Percentiles rank a stretch among this genome's conserved stretches.
Conservation (phyloP, 2,329 filamentous ascomycete genomes). For the Aspergillus sp. region DNA sequence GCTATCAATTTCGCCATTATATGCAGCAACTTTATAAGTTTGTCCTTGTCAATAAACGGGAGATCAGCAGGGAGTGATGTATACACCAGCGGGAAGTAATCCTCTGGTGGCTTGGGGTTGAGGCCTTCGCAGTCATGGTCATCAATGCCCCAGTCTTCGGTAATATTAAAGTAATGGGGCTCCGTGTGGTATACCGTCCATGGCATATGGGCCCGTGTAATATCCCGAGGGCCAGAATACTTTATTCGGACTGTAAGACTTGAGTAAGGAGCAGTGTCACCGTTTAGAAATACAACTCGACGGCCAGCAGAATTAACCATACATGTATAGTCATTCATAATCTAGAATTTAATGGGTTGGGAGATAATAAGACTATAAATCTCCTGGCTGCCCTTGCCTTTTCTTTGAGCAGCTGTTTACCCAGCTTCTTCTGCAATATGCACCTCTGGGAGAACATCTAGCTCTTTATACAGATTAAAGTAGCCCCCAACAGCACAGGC, state of each 20-base stretch:
- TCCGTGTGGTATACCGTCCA: accelerated
- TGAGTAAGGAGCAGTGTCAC: slow-evolving; percentile 2
- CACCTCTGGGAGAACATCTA: slow-evolving; percentile 20
- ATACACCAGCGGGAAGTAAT: too few relatives aligned
- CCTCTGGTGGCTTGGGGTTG: too few relatives aligned
- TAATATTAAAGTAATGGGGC: not conserved
- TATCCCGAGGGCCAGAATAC: too few relatives aligned
- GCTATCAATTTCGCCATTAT: slow-evolving; percentile 41
- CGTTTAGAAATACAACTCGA: slow-evolving; percentile 14
- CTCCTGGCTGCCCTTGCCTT: slow-evolving; percentile 6
- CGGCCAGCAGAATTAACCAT: slow-evolving; percentile 12
- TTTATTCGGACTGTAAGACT: too few relatives aligned
- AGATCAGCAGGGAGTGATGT: slow-evolving; percentile 35
- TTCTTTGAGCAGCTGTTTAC: not conserved
- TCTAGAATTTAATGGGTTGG: slow-evolving; percentile 4
- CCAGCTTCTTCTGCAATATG: slow-evolving; percentile 21
- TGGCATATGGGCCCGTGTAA: not conserved
- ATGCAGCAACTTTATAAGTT: slow-evolving; percentile 42
- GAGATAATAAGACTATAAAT: slow-evolving; percentile 20
- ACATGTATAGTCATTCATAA: slow-evolving; percentile 21
- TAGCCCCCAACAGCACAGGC: slow-evolving; percentile 23
- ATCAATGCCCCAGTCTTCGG: not conserved
- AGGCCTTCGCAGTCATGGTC: slow-evolving; percentile 5
- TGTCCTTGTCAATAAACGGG: slow-evolving; percentile 38
- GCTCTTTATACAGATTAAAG: slow-evolving; percentile 19